These are phyloP conservation scores for Pterocarpus macrocarpus DNA, from an alignment of 306 rosid genomes.

Conservation along the genomic window DNA sequence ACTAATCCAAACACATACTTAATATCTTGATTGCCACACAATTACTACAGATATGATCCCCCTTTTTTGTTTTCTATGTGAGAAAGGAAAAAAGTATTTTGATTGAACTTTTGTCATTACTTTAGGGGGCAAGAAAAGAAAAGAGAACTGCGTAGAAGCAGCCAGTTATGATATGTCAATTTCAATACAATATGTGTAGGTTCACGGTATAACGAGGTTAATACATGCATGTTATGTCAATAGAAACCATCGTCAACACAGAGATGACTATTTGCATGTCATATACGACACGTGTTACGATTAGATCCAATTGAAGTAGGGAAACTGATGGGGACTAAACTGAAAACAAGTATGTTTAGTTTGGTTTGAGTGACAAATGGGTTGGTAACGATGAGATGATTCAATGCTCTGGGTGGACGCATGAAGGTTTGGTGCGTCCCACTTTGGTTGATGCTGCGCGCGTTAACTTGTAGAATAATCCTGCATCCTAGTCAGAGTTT, in stretches of 20 bases:
- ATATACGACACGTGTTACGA: background rate
- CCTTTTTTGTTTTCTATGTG: too few relatives aligned
- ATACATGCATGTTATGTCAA: background rate
- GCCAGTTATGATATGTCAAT: background rate
- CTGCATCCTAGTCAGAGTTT: conserved; percentile 52
- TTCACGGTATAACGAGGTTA: too few relatives aligned
- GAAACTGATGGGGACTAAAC: conserved; percentile 20
- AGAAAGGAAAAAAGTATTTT: too few relatives aligned
- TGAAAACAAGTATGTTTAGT: background rate
- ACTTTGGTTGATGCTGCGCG: conserved; percentile 40
- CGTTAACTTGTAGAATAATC: conserved; percentile 17
- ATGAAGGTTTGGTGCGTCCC: conserved; percentile 35
- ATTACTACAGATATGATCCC: too few relatives aligned
- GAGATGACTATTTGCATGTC: background rate
- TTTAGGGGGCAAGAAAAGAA: conserved; percentile 16
- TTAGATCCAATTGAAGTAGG: background rate
- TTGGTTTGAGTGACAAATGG: conserved; percentile 12
- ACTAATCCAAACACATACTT: too few relatives aligned
- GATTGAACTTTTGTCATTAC: background rate
- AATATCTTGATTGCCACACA: too few relatives aligned
- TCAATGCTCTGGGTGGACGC: background rate
- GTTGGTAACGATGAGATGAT: conserved; percentile 21
- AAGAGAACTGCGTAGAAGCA: background rate
- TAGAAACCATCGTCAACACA: conserved; percentile 10
- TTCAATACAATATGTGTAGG: background rate